Evolutionary conservation across 192 early-diverging fungal species (phyloP).

Genomic region (Coemansia sp.): DNA sequence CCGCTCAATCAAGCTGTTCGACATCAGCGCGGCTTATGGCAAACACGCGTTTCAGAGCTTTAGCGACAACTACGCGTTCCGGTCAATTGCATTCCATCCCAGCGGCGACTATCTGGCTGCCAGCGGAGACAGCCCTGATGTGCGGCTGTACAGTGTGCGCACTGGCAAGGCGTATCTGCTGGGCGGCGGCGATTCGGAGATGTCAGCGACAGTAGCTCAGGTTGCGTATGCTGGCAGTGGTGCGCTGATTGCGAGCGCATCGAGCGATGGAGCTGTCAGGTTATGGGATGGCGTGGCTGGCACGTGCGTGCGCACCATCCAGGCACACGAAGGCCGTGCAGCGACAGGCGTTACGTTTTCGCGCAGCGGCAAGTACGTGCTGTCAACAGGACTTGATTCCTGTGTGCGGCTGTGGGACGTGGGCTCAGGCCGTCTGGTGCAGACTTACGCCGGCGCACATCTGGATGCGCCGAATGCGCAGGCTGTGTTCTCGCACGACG

Average conservation of each 20-base stretch:
- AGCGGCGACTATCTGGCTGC: constrained; percentile 84
- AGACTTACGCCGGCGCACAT: constrained; percentile 69
- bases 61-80: constrained; percentile 74
- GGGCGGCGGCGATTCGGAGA: constrained; percentile 44
- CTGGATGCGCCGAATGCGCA: constrained; percentile 35
- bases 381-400: constrained; percentile 81
- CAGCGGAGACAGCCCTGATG: constrained; percentile 73
- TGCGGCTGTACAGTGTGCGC: constrained; percentile 85
- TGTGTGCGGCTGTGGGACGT: constrained; percentile 80
- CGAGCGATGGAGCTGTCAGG: constrained; percentile 82
- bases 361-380: constrained; percentile 69
- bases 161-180: constrained; percentile 77
- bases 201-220: constrained; percentile 53
- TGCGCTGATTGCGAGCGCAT: constrained; percentile 70
- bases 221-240: constrained; percentile 74
- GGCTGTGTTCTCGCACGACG: constrained; percentile 67
- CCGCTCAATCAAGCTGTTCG: constrained; percentile 84
- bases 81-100: constrained; percentile 89
- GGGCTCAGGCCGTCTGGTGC: constrained; percentile 66
- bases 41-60: constrained; percentile 85
- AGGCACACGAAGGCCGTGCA: constrained; percentile 73
- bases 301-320: constrained; percentile 71
- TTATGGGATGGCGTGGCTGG: constrained; percentile 83
- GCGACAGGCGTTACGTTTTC: constrained; percentile 77
- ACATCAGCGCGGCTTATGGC: constrained; percentile 75